phyloP scores from a whole-genome alignment of 208 protist species.

The Polymyxa betae region DNA sequence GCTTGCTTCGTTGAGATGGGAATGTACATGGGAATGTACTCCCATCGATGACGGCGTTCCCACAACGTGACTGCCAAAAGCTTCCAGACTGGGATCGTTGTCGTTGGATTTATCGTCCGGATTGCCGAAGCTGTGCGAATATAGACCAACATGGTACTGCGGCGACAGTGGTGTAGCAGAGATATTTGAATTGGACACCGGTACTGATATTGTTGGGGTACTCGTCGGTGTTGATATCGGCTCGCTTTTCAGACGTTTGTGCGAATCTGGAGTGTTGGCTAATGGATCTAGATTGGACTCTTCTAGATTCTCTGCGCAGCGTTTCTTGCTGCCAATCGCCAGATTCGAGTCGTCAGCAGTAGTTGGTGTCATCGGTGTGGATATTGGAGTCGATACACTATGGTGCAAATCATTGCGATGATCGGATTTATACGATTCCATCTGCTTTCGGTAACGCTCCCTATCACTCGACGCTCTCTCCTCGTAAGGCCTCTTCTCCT shows the following conservation, averaged over 20 bases:
- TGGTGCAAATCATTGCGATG: not conserved
- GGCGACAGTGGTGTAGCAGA: not conserved
- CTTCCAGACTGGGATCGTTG: not conserved
- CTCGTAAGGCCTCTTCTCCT: constrained; percentile 61
- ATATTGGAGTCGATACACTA: no score
- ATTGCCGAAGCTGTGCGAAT: constrained; percentile 11
- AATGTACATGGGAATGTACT: not conserved
- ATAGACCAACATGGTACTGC: constrained; percentile 37
- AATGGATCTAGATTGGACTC: not conserved
- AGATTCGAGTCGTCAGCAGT: not conserved
- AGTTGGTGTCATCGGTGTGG: no score
- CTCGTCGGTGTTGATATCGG: no score
- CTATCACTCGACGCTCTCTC: constrained; percentile 57
- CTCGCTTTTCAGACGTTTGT: constrained; percentile 53
- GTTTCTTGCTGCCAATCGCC: not conserved
- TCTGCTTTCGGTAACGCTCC: constrained; percentile 56
- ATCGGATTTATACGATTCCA: constrained; percentile 59
- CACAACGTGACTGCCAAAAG: constrained; percentile 12
- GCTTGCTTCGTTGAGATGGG: not conserved
- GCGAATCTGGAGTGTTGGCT: not conserved
- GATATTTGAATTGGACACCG: no score
- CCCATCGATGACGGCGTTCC: not conserved
- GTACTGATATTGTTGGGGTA: no score
- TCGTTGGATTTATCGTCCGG: constrained; percentile 7
- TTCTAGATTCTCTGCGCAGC: not conserved